phyloP scores from a whole-genome alignment of 345 rosid species.

The Brassica cretica region DNA sequence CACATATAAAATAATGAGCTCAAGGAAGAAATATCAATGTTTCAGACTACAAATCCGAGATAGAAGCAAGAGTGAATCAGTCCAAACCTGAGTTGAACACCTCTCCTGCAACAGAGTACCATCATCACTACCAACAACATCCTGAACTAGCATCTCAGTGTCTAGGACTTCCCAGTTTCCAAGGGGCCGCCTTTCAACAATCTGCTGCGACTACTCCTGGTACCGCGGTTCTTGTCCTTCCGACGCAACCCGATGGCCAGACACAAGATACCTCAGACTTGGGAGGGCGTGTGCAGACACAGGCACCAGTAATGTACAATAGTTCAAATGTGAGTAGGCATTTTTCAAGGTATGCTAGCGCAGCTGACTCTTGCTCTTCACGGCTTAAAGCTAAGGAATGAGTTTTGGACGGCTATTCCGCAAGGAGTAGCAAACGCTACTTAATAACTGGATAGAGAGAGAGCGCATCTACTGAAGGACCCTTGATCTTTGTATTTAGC shows the following conservation, averaged over 20 bases:
- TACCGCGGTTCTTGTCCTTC: conserved; percentile 68
- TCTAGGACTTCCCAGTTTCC: conserved; percentile 29
- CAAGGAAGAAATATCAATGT: conserved; percentile 69
- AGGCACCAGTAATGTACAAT: conserved; percentile 23
- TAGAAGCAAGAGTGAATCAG: conserved; percentile 46
- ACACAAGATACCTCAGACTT: conserved; percentile 38
- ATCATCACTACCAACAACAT: conserved; percentile 43
- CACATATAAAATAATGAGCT: conserved; percentile 52
- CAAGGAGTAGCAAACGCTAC: conserved; percentile 19
- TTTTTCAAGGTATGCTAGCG: conserved; percentile 75
- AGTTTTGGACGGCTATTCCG: background rate
- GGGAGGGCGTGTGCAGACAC: conserved; percentile 19
- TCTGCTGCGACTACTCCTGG: conserved; percentile 42
- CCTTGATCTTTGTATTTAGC: background rate
- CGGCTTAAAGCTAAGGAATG: conserved; percentile 35
- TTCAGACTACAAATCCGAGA: conserved; percentile 52
- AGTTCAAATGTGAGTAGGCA: conserved; percentile 68
- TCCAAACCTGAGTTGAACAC: conserved; percentile 63
- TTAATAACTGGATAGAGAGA: conserved; percentile 16
- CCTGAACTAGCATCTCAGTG: conserved; percentile 37
- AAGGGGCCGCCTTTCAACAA: conserved; percentile 20
- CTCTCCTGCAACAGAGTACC: conserved; percentile 48
- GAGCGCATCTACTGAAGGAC: background rate
- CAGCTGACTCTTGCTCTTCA: conserved; percentile 78
- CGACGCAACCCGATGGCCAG: conserved; percentile 40